Evolutionary conservation across 2,329 filamentous ascomycete species (phyloP), one percentile per base, ranked within the genome.

Genomic region (Diaporthe sp.): DNA sequence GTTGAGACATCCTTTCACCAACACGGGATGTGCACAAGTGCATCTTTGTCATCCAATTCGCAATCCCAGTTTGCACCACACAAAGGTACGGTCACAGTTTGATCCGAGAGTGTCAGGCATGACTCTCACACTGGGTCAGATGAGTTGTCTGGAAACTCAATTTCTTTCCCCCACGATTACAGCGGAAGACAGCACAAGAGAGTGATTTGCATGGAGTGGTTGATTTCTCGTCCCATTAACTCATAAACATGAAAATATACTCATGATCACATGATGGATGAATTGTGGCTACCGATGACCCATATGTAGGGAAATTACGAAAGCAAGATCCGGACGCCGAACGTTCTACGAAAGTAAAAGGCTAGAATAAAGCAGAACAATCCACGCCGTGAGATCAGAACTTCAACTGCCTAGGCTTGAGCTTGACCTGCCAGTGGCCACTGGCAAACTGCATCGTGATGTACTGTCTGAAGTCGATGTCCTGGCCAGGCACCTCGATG

Each of bases 371-470:
- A 6, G 13, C 22, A 35, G 4, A 28, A 28, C 17, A 52, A 22
- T 1, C 15, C 4, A 4, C 33, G 40, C 15, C 6, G 8, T 7
- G 8, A 17, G 4, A 40, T 68, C 47, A 68, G 25, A 54, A 30
- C 64, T 68, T 68, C 9, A n/a, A 4, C 47, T 54, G 64, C 33
- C 64, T 68, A 5, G 47, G 64, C n/a, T 54, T 68, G 15, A 68
- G 64, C n/a, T 54, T 68, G n/a, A 68, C 64, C 33, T 68, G 47
- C 79, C 80, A 83, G 80, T 82, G 69, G 8, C 76, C 77, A 0
- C 77, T 78, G 4, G 73, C 67, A 61, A 79, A 78, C 33, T 79
- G 78, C 77, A 79, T 79, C 7, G 77, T 79, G 55, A 79, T 79
- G 61, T 76, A 79, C 45, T 79, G 78, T 8, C 78, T 67, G 71